phyloP scores from a whole-genome alignment of 768 basidiomycete genomes.

The Macrolepiota albuminosa region DNA sequence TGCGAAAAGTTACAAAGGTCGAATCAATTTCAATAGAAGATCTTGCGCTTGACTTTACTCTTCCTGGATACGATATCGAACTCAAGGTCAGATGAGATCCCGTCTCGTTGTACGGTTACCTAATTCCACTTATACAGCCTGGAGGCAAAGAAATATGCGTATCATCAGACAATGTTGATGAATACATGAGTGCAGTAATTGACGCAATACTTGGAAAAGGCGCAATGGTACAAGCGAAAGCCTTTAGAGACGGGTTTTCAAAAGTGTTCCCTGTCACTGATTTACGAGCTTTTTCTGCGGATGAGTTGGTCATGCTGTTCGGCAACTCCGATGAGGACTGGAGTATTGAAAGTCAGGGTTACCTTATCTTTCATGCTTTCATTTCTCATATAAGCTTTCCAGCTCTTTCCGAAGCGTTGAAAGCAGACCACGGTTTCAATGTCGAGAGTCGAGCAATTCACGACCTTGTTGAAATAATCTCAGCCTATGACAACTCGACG shows the following conservation, averaged over 20 bases:
- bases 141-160: constrained; percentile 78
- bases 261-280: constrained; percentile 94
- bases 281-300: constrained; percentile 86
- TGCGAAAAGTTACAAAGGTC: constrained; percentile 52
- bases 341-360: constrained; percentile 75
- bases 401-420: constrained; percentile 88
- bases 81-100: constrained; percentile 55
- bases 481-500: constrained; percentile 64
- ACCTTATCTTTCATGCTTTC: background rate
- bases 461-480: constrained; percentile 83
- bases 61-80: constrained; percentile 94
- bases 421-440: constrained; percentile 98
- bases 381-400: constrained; percentile 10
- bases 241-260: constrained; percentile 92
- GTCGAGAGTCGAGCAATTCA: constrained; percentile 90
- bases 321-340: constrained; percentile 99
- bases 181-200: constrained; percentile 84
- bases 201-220: constrained; percentile 87
- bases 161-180: constrained; percentile 82
- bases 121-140: constrained; percentile 38
- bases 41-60: constrained; percentile 90
- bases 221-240: constrained; percentile 71
- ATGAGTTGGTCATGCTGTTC: constrained; percentile 94
- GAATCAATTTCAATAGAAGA: constrained; percentile 75
- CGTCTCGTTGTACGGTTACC: background rate